Conservation (phyloP, 208 protist genomes). For the Trypanosomatidae sp. region DNA sequence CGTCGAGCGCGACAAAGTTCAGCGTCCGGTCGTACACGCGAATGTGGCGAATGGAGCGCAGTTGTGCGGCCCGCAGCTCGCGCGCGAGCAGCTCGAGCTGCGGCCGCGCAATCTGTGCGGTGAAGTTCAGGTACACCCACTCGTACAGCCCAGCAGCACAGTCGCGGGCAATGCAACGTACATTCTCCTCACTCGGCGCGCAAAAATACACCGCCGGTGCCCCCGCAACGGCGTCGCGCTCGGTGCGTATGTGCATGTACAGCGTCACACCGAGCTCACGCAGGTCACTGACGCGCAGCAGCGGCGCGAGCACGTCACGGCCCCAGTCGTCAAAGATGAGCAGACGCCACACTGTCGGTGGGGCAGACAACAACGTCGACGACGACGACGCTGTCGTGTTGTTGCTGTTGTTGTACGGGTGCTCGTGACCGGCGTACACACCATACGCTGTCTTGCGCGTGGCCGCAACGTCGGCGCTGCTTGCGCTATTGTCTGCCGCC, state of each 20-base stretch:
- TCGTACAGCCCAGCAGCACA: slow-evolving; percentile 65
- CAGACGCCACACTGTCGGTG: slow-evolving; percentile 46
- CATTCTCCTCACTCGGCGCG: slow-evolving; percentile 78
- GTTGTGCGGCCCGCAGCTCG: slow-evolving; percentile 19
- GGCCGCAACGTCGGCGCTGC: neutral
- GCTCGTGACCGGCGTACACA: no score
- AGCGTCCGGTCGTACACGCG: slow-evolving; percentile 73
- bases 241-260: slow-evolving; percentile 74
- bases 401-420: neutral
- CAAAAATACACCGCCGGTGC: slow-evolving; percentile 86
- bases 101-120: slow-evolving; percentile 44
- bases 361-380: no score
- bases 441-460: no score
- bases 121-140: slow-evolving; percentile 86
- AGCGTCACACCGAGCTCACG: slow-evolving; percentile 82
- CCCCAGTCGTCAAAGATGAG: slow-evolving; percentile 84
- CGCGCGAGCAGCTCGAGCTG: slow-evolving; percentile 63
- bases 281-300: slow-evolving; percentile 78
- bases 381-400: no score
- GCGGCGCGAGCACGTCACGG: slow-evolving; percentile 79
- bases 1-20: slow-evolving; percentile 68
- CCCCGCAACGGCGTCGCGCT: slow-evolving; percentile 75
- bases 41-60: slow-evolving; percentile 69
- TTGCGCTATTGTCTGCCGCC: slow-evolving; percentile 1
- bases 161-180: slow-evolving; percentile 56